Evolutionary conservation across 192 early-diverging fungal genomes (phyloP).

Genomic region (Phycomyces nitens): DNA sequence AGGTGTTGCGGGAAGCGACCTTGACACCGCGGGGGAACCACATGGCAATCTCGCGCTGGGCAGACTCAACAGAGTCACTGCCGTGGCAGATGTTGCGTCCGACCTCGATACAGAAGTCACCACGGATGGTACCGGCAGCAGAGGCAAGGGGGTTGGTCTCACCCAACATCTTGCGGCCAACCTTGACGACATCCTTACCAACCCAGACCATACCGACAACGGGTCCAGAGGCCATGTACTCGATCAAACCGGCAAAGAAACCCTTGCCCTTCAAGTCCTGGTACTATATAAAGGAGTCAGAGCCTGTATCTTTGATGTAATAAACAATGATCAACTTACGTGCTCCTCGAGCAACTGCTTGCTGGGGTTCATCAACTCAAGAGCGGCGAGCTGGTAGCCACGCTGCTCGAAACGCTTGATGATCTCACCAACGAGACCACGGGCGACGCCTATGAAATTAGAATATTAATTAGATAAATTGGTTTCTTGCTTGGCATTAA

Average conservation of each 20-base stretch:
- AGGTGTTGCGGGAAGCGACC: constrained; percentile 14
- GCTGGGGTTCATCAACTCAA: constrained; percentile 74
- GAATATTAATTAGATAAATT: neutral
- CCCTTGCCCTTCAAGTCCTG: constrained; percentile 75
- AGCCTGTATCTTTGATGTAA: too few species aligned
- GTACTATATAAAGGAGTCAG: constrained; percentile 46
- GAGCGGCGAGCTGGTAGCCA: constrained; percentile 85
- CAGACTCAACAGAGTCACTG: constrained; percentile 82
- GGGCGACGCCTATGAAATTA: constrained; percentile 51
- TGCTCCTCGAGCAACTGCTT: constrained; percentile 52
- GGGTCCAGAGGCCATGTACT: constrained; percentile 87
- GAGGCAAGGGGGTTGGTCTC: constrained; percentile 91
- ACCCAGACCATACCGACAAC: constrained; percentile 94
- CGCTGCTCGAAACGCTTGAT: constrained; percentile 89
- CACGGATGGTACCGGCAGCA: constrained; percentile 92
- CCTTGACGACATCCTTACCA: constrained; percentile 88
- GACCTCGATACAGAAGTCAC: constrained; percentile 86
- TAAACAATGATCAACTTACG: constrained; percentile 27
- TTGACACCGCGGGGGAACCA: constrained; percentile 35
- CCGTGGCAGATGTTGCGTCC: constrained; percentile 91
- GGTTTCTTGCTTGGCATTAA: neutral
- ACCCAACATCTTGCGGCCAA: constrained; percentile 82
- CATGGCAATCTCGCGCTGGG: constrained; percentile 83
- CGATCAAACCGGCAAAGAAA: constrained; percentile 85
- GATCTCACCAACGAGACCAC: constrained; percentile 90